Evolutionary conservation across 2,329 filamentous ascomycete species (phyloP), one percentile per base, ranked within the genome.

Genomic region (Fusarium pininemorale): DNA sequence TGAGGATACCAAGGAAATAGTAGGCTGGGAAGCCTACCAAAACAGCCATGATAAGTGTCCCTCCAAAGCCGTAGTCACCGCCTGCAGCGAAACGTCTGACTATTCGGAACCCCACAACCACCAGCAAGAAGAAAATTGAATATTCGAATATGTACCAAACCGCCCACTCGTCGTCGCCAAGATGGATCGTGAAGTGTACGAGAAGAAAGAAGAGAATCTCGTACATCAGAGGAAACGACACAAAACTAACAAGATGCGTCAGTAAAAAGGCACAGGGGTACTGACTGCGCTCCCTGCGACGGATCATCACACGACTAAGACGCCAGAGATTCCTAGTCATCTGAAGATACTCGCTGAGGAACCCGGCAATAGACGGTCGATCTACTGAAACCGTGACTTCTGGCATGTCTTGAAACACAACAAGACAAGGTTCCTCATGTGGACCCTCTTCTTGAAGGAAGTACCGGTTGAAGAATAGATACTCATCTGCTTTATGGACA

Each of bases 391-490:
- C 41, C 1, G 47, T 66, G 1, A 50, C 39, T 3, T 68, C 47
- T 2, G 42, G 45, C 2, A 38, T 61, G 30, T 73, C 65, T 20
- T 75, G 73, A 18, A 73, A 62, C 6, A n/a, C 15, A 35, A 76
- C 32, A 12, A 13, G 10, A 28, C 30, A 58, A 22, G 55, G 30
- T 1, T 18, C 24, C 10, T 50, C 30, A 6, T 24, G 24, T 11
- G 30, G 35, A 22, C 45, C 39, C 39, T 47, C 55, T 42, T 72
- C n/a, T 22, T 56, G 26, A 3, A 76, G 42, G 6, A 76, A 42
- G 37, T 68, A 69, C 0, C 56, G 61, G 14, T 63, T 67, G 7
- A 76, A 59, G 45, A 66, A 77, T 7, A 56, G 48, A 32, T 77
- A 50, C 14, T 76, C 75, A 3, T 70, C 75, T 15, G 53, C 60